Conservation (phyloP, 164 flowering plant genomes). For the Brasenia schreberi region DNA sequence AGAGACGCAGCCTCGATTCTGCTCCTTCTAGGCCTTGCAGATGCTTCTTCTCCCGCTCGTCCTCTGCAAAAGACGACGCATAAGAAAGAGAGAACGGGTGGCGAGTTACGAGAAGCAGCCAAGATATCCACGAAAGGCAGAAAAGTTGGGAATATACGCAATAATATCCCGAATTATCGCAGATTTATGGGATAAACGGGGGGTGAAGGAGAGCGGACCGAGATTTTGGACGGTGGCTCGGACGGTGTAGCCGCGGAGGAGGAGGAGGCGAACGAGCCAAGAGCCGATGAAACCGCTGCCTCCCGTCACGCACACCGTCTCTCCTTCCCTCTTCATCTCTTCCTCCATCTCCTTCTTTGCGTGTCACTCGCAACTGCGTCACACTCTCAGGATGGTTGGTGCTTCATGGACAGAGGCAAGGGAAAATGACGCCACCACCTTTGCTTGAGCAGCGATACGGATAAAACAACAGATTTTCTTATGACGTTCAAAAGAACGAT, state of each 20-base stretch:
- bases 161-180: too few species aligned
- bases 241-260: constrained; percentile 21
- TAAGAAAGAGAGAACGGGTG: not conserved
- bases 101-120: not conserved
- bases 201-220: constrained; percentile 4
- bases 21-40: constrained; percentile 56
- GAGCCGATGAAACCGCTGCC: constrained; percentile 28
- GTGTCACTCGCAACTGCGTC: too few species aligned
- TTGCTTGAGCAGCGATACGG: too few species aligned
- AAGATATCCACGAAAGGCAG: not conserved
- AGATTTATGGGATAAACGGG: not conserved
- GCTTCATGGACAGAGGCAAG: too few species aligned
- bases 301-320: constrained; percentile 22
- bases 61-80: constrained; percentile 21
- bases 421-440: too few species aligned
- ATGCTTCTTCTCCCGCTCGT: constrained; percentile 79
- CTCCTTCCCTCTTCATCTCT: not conserved
- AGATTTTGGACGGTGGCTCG: constrained; percentile 24
- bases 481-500: too few species aligned
- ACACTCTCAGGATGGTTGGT: too few species aligned
- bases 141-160: not conserved
- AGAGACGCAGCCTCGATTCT: constrained; percentile 51
- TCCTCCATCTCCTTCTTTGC: not conserved
- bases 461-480: too few species aligned
- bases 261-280: constrained; percentile 18